These are phyloP conservation scores for Limnanthes douglasii DNA, from an alignment of 345 rosid genomes.

Conservation along the genomic window DNA sequence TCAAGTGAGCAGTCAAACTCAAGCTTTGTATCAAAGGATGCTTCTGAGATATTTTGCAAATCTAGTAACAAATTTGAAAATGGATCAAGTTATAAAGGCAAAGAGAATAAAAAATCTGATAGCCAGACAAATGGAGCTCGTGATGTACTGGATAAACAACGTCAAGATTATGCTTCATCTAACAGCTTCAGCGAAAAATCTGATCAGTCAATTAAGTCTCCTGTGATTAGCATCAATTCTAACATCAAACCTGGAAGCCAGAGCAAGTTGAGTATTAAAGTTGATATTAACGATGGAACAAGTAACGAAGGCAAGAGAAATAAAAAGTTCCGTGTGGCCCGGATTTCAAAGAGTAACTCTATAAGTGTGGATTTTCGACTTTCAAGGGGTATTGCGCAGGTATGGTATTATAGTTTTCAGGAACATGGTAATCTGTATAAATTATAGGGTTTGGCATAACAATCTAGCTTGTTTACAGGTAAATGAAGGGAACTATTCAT, in stretches of 20 bases:
- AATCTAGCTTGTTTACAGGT: conserved; percentile 37
- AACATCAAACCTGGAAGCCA: conserved; percentile 24
- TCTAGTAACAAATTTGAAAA: conserved; percentile 20
- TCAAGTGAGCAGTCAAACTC: conserved; percentile 16
- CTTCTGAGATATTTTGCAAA: conserved; percentile 14
- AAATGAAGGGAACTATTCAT: conserved; percentile 84
- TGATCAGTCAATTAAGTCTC: conserved; percentile 21
- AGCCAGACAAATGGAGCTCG: conserved; percentile 23
- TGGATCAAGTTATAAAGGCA: conserved; percentile 21
- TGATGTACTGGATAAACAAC: conserved; percentile 14
- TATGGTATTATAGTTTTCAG: conserved; percentile 9
- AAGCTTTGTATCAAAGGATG: conserved; percentile 16
- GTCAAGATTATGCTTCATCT: conserved; percentile 21
- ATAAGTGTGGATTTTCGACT: conserved; percentile 86
- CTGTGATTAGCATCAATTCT: conserved; percentile 20
- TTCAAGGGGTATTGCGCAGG: conserved; percentile 98
- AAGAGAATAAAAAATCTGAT: conserved; percentile 17
- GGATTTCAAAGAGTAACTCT: conserved; percentile 54
- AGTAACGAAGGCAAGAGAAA: conserved; percentile 31
- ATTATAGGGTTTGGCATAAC: background rate
- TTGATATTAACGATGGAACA: conserved; percentile 19
- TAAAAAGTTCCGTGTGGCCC: conserved; percentile 47
- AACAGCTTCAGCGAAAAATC: conserved; percentile 16
- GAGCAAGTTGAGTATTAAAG: conserved; percentile 20
- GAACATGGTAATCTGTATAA: background rate